Evolutionary conservation across 2,329 filamentous ascomycete species (phyloP).

Genomic region (Xylariaceae sp.): DNA sequence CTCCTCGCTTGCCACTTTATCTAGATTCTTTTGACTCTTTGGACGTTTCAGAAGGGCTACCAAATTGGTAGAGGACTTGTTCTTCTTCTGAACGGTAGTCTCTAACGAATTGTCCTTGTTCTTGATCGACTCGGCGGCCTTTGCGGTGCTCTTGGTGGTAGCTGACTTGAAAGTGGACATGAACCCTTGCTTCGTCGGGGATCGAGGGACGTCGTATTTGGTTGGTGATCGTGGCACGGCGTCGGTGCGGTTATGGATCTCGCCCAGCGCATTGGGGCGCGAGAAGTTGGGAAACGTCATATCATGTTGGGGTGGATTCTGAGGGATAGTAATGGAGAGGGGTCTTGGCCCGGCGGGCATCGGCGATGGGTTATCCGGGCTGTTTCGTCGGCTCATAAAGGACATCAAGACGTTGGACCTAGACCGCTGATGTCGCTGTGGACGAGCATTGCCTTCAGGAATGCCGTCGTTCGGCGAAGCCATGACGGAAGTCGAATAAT

Average conservation of each 20-base stretch:
- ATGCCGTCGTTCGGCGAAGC: slow-evolving; percentile 26
- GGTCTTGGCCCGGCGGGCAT: slow-evolving; percentile 27
- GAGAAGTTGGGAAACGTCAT: slow-evolving; percentile 36
- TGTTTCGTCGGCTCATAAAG: slow-evolving; percentile 48
- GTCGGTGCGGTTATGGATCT: slow-evolving; percentile 51
- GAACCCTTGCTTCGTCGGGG: slow-evolving; percentile 30
- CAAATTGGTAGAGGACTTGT: slow-evolving; percentile 81
- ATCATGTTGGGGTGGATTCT: slow-evolving; percentile 27
- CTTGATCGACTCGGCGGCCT: slow-evolving; percentile 36
- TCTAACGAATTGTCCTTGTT: slow-evolving; percentile 43
- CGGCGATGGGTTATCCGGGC: slow-evolving; percentile 40
- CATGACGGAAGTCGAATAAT: slow-evolving; percentile 20
- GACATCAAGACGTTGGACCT: slow-evolving; percentile 49
- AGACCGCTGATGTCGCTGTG: slow-evolving; percentile 38
- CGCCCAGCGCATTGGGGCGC: slow-evolving; percentile 47
- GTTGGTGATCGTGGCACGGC: slow-evolving; percentile 27
- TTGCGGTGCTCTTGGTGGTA: slow-evolving; percentile 35
- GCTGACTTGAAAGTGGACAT: slow-evolving; percentile 39
- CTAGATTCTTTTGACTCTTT: slow-evolving; percentile 67
- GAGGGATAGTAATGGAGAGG: slow-evolving; percentile 24
- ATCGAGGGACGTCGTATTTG: slow-evolving; percentile 24
- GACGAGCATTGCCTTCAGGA: slow-evolving; percentile 20
- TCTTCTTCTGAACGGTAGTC: slow-evolving; percentile 64
- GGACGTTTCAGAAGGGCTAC: slow-evolving; percentile 68
- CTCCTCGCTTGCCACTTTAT: slow-evolving; percentile 49